A percentile compares a stretch with the other conserved stretches of the same genome.
Evolutionary conservation across 768 basidiomycete genomes (phyloP).

Genomic region (Tulasnella sp.): DNA sequence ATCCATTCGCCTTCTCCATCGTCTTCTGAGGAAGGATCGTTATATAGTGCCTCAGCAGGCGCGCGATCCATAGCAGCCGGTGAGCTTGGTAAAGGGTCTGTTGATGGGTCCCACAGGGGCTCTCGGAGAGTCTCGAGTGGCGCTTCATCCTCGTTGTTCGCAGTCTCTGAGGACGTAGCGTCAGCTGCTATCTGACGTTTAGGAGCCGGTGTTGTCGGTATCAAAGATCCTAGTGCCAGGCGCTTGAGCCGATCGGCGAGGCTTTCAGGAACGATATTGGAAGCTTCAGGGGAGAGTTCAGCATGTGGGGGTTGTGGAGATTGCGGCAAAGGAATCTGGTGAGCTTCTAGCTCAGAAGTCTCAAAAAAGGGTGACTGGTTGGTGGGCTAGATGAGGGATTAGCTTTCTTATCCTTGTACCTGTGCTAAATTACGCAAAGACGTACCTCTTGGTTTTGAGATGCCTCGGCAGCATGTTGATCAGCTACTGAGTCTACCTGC

Average conservation of each 20-base stretch:
- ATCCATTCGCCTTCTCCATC: slow-evolving; percentile 96
- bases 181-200: not conserved
- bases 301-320: no score
- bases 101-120: not conserved
- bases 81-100: not conserved
- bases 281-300: not conserved
- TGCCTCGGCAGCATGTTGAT: not conserved
- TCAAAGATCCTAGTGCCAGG: not conserved
- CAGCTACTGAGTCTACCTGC: slow-evolving; percentile 1
- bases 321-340: not conserved
- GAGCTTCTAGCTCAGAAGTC: not conserved
- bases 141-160: not conserved
- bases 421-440: no score
- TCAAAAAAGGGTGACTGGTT: no score
- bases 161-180: not conserved
- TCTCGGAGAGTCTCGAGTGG: not conserved
- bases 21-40: slow-evolving; percentile 66
- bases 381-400: no score
- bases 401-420: no score
- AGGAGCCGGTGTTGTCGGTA: not conserved
- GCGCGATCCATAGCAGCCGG: not conserved
- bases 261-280: not conserved
- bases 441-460: not conserved
- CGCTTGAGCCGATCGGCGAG: not conserved
- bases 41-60: slow-evolving; percentile 37